Evolutionary conservation across 345 rosid species (phyloP), one percentile per base, ranked within the genome.

Genomic region (Carallia brachiata): DNA sequence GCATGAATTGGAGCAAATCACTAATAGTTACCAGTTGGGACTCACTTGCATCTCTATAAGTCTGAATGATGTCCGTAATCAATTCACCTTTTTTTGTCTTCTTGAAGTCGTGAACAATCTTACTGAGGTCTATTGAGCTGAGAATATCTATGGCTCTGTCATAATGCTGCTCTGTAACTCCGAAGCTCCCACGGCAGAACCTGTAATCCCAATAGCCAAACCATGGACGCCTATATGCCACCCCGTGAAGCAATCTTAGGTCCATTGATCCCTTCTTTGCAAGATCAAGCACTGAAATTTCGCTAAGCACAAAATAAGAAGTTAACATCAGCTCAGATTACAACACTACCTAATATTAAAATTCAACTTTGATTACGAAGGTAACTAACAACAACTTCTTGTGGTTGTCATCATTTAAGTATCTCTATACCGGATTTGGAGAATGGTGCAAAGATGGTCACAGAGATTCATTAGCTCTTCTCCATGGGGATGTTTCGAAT

Each of bases 211-310:
- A 88, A 76, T 81, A 83, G 2, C 86, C 86, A 75, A 84, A 86
- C 90, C 92, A 88, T n/a, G 90, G 69, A 27, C 84, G 81, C 44
- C 90, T 88, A 65, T 84, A 81, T 17, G 88, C 86, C 57, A 86
- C 81, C 63, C 82, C 86, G 62, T 84, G 73, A 9, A 88, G 84
- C 70, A 86, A 69, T 70, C 87, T 78, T 13, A 86, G 74, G 44
- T 88, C 88, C 83, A 84, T 82, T 1, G 68, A 48, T 63, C 79
- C 63, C 77, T 85, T 82, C 76, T 72, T 79, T 23, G 85, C 72
- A 67, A 69, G 58, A 66, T 88, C 88, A 56, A 75, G 77, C 66
- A 85, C 75, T 13, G 92, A 80, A 54, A 88, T 79, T 77, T 82
- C 84, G 67, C 92, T 88, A 71, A 23, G 70, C 47, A 44, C 40